These are phyloP conservation scores for Xerophyta viscosa DNA, from an alignment of 106 monocot species.

Conservation along the genomic window DNA sequence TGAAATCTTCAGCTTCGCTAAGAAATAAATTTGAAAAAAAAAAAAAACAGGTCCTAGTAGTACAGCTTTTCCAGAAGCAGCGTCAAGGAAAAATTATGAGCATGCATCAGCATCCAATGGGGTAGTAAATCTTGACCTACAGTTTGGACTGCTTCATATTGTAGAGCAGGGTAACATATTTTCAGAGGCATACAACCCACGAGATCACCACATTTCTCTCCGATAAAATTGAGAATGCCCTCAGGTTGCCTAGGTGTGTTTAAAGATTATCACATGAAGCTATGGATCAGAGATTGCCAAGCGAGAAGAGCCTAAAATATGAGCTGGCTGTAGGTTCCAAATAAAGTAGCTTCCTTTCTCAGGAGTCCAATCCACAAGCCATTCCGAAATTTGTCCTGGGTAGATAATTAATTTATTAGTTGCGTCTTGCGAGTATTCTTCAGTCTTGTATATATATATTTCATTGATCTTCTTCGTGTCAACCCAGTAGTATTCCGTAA, in stretches of 20 bases:
- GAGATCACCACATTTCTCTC: conserved; percentile 91
- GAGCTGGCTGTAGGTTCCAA: conserved; percentile 88
- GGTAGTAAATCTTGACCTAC: conserved; percentile 13
- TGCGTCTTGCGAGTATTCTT: conserved; percentile 89
- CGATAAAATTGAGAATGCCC: conserved; percentile 76
- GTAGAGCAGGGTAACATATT: conserved; percentile 80
- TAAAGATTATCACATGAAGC: conserved; percentile 72
- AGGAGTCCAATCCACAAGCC: conserved; percentile 90
- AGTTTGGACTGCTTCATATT: conserved; percentile 49
- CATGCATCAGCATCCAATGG: conserved; percentile 7
- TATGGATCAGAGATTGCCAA: conserved; percentile 90
- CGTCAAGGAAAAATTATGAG: conserved; percentile 36
- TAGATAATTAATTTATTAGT: conserved; percentile 97
- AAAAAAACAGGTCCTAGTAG: background rate
- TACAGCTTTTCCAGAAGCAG: background rate
- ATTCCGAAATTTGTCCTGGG: conserved; percentile 81
- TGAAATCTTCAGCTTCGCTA: background rate
- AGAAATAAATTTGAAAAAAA: background rate
- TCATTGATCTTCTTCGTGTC: conserved; percentile 90
- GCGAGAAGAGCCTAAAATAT: conserved; percentile 94
- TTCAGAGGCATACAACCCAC: conserved; percentile 85
- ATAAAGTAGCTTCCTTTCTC: conserved; percentile 82
- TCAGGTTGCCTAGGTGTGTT: conserved; percentile 79
- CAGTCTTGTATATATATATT: conserved; percentile 89
- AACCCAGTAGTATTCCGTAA: conserved; percentile 91